Conservation (phyloP, 1,284 basidiomycete species). For the Ceratobasidium sp. region DNA sequence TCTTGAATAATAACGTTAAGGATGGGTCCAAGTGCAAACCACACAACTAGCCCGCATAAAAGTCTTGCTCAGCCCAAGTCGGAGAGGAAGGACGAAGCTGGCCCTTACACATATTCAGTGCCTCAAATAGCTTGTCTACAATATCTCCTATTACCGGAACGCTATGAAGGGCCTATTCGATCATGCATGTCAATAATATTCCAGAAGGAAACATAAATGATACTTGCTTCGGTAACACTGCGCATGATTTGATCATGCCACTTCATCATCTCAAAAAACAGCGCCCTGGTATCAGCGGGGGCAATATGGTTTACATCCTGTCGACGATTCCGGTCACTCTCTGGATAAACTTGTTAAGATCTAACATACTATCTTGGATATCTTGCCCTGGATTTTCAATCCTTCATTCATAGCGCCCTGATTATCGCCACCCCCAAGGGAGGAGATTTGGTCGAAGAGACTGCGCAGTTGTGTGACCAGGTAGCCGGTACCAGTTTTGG, state of each 20-base stretch:
- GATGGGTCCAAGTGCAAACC: conserved; percentile 74
- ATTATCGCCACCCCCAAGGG: conserved; percentile 54
- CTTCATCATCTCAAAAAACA: conserved; percentile 70
- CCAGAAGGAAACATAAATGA: neutral
- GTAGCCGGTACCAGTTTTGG: conserved; percentile 49
- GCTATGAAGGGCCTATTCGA: conserved; percentile 63
- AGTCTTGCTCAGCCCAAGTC: conserved; percentile 40
- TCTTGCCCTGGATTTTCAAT: conserved; percentile 61
- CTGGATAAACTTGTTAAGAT: neutral
- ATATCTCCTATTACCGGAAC: conserved; percentile 74
- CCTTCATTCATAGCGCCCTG: conserved; percentile 61
- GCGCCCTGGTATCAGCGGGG: conserved; percentile 75
- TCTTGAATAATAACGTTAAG: conserved; percentile 64
- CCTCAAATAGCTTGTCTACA: conserved; percentile 68
- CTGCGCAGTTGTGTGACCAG: conserved; percentile 56
- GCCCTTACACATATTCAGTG: conserved; percentile 67
- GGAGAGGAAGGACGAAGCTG: too few species aligned
- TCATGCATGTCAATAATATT: conserved; percentile 48
- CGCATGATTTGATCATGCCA: conserved; percentile 72
- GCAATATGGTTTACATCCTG: conserved; percentile 58
- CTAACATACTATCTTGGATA: conserved; percentile 59
- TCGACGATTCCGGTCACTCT: conserved; percentile 24
- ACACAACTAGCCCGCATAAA: conserved; percentile 57
- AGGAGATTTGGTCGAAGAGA: conserved; percentile 60
- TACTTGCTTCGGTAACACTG: conserved; percentile 54